Evolutionary conservation across 1,139 yeast genomes (phyloP).

Genomic region (Dujonia santamariae): DNA sequence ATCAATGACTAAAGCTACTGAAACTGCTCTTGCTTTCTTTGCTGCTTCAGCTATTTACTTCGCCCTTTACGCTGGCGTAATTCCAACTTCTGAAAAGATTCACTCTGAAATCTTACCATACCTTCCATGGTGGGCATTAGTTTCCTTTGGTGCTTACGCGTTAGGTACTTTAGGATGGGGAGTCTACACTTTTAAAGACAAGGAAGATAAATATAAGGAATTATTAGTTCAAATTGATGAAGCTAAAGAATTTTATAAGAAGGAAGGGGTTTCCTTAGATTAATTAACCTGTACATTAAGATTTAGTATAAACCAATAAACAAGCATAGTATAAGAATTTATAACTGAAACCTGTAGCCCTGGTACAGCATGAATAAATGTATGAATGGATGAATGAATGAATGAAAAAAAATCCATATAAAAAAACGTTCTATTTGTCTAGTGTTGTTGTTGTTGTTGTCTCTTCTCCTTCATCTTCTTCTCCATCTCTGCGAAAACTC

Average conservation of each 20-base stretch:
- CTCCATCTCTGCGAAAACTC: conserved; percentile 83
- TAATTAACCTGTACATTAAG: no score
- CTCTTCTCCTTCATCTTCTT: conserved; percentile 51
- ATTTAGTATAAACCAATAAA: conserved; percentile 1
- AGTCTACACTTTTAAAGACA: conserved; percentile 68
- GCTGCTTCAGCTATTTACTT: conserved; percentile 52
- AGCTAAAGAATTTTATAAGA: conserved; percentile 58
- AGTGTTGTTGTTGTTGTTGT: conserved; percentile 7
- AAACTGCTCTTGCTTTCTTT: conserved; percentile 49
- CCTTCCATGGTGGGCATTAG: conserved; percentile 71
- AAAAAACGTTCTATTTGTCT: conserved; percentile 2
- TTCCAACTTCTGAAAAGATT: conserved; percentile 53
- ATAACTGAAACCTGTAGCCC: no score
- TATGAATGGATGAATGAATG: no score
- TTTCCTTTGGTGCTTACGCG: conserved; percentile 71
- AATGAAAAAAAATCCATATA: conserved; percentile 4
- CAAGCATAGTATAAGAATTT: no score
- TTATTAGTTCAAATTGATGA: conserved; percentile 61
- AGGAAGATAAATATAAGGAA: conserved; percentile 66
- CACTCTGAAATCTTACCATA: conserved; percentile 58
- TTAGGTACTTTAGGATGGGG: conserved; percentile 71
- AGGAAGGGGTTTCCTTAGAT: conserved; percentile 56
- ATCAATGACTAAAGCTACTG: conserved; percentile 68
- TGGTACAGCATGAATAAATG: no score
- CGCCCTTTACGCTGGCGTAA: conserved; percentile 48